Evolutionary conservation across 345 rosid genomes (phyloP).

Genomic region (Rubroshorea leprosula): DNA sequence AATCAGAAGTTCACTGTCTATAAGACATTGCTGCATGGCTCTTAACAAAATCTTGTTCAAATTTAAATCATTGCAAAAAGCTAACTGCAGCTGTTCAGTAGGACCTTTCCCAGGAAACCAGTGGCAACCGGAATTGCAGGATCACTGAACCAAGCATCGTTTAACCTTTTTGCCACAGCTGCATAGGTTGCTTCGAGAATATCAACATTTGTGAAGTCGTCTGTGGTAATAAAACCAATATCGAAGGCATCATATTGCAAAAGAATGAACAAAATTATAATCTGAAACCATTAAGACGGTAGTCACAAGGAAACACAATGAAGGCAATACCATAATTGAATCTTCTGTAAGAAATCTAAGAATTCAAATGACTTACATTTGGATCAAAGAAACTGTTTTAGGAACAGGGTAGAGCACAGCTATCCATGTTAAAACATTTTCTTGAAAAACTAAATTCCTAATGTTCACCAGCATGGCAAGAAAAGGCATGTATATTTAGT

Average conservation of each 20-base stretch:
- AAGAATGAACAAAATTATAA: constrained; percentile 10
- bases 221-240: constrained; percentile 86
- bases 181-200: constrained; percentile 95
- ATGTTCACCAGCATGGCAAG: background rate
- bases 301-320: too few species aligned
- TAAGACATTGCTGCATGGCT: constrained; percentile 3
- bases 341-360: too few species aligned
- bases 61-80: constrained; percentile 12
- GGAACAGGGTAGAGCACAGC: too few species aligned
- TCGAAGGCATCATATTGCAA: constrained; percentile 97
- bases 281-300: too few species aligned
- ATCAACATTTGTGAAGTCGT: constrained; percentile 95
- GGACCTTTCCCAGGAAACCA: constrained; percentile 96
- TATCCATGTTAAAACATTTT: too few species aligned
- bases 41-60: background rate
- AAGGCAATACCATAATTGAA: too few species aligned
- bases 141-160: constrained; percentile 67
- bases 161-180: constrained; percentile 85
- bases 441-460: too few species aligned
- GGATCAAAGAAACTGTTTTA: too few species aligned
- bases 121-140: constrained; percentile 94
- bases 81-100: background rate
- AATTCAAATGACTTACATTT: too few species aligned
- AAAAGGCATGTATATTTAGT: background rate
- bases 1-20: constrained; percentile 18